Conservation (phyloP, 768 basidiomycete genomes). For the Trametes villosa region DNA sequence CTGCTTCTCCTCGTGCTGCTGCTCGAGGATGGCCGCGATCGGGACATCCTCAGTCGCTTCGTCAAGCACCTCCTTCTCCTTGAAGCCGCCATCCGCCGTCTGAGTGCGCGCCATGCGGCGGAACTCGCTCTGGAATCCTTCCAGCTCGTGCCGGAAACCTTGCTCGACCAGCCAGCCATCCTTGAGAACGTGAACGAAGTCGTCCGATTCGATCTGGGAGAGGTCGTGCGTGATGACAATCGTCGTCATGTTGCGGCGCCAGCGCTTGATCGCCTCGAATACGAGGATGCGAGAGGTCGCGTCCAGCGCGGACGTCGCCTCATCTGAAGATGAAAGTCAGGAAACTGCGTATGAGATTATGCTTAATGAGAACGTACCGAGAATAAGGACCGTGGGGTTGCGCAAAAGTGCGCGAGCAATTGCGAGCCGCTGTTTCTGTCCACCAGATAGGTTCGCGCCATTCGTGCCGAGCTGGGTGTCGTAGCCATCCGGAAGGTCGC, state of each 20-base stretch:
- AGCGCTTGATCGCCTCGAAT: conserved; percentile 69
- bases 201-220: conserved; percentile 69
- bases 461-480: conserved; percentile 78
- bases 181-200: conserved; percentile 94
- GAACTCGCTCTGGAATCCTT: conserved; percentile 68
- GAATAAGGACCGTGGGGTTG: conserved; percentile 86
- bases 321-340: conserved; percentile 49
- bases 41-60: conserved; percentile 42
- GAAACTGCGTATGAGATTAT: background rate
- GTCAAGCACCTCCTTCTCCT: conserved; percentile 38
- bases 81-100: conserved; percentile 55
- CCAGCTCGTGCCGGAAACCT: conserved; percentile 84
- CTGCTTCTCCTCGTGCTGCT: conserved; percentile 45
- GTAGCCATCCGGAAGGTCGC: conserved; percentile 85
- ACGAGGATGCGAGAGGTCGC: conserved; percentile 85
- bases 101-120: conserved; percentile 66
- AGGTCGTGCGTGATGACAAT: conserved; percentile 97
- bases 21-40: conserved; percentile 53
- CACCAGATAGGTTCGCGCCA: conserved; percentile 84
- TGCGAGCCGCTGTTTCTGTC: conserved; percentile 89
- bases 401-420: conserved; percentile 86
- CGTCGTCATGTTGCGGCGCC: conserved; percentile 81
- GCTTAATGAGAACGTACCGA: conserved; percentile 62
- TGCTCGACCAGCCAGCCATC: conserved; percentile 82
- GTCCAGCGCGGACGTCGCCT: conserved; percentile 85